Conservation (phyloP, 1,284 basidiomycete species). For the Cerrena zonata region DNA sequence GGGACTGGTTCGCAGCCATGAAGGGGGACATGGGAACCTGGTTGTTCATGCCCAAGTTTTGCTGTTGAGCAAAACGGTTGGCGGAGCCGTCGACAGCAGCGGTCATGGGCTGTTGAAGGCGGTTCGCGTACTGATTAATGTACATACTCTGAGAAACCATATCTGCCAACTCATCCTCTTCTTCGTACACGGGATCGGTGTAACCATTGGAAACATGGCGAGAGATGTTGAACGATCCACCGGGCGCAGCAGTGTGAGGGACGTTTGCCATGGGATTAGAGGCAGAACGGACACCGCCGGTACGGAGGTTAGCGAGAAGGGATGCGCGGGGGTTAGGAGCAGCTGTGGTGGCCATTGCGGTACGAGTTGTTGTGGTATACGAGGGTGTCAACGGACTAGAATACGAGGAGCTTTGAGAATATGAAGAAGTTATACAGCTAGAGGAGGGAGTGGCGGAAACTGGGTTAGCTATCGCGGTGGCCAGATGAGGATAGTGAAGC, state of each 20-base stretch:
- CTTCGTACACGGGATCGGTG: slow-evolving; percentile 43
- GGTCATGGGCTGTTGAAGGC: slow-evolving; percentile 52
- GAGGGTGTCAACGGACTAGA: slow-evolving; percentile 20
- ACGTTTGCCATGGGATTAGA: slow-evolving; percentile 41
- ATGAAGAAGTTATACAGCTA: slow-evolving; percentile 25
- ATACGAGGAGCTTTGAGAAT: slow-evolving; percentile 16
- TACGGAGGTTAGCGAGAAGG: slow-evolving; percentile 77
- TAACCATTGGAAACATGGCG: slow-evolving; percentile 30
- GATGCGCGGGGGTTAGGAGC: slow-evolving; percentile 66
- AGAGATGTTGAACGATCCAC: slow-evolving; percentile 55
- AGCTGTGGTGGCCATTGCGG: slow-evolving; percentile 51
- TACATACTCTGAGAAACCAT: slow-evolving; percentile 43
- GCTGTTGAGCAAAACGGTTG: slow-evolving; percentile 61
- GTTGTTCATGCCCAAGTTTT: slow-evolving; percentile 36
- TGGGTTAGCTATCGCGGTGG: not conserved
- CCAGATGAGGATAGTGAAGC: not conserved
- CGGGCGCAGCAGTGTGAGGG: slow-evolving; percentile 65
- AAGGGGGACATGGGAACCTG: slow-evolving; percentile 51
- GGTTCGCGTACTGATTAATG: slow-evolving; percentile 32
- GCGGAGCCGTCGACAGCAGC: slow-evolving; percentile 62
- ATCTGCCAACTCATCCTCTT: slow-evolving; percentile 54
- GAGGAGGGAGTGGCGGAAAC: slow-evolving; percentile 4
- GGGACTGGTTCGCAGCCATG: slow-evolving; percentile 35
- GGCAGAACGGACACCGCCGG: slow-evolving; percentile 72
- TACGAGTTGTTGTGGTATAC: slow-evolving; percentile 30